These are phyloP conservation scores for Limonium bicolor DNA, from an alignment of 148 eudicot genomes.

Conservation along the genomic window DNA sequence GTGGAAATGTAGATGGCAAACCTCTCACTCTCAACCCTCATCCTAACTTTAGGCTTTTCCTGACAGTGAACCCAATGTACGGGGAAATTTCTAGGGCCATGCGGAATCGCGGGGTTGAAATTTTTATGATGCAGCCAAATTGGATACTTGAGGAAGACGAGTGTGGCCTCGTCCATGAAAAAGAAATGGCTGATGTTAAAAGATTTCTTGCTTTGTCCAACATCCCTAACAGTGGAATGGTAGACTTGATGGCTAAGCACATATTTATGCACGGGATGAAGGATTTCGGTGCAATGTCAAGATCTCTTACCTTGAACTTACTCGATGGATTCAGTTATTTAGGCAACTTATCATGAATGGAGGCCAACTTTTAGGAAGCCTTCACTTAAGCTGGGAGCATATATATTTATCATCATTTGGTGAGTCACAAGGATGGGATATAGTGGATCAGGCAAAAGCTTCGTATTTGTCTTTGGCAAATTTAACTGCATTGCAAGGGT, in stretches of 20 bases:
- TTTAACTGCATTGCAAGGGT: conserved; percentile 13
- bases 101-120: conserved; percentile 93
- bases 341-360: conserved; percentile 67
- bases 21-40: conserved; percentile 77
- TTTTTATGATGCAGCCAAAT: conserved; percentile 68
- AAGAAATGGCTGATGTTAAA: conserved; percentile 49
- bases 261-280: conserved; percentile 49
- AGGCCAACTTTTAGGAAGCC: conserved; percentile 55
- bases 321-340: conserved; percentile 83
- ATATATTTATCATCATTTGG: conserved; percentile 87
- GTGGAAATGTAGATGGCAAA: conserved; percentile 80
- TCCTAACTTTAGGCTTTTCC: conserved; percentile 78
- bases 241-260: conserved; percentile 84
- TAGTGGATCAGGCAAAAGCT: conserved; percentile 28
- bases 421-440: conserved; percentile 42
- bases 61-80: conserved; percentile 72
- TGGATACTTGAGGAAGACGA: conserved; percentile 31
- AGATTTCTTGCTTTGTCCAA: conserved; percentile 59
- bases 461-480: conserved; percentile 26
- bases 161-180: conserved; percentile 13
- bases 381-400: conserved; percentile 82
- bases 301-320: conserved; percentile 76
- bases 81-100: conserved; percentile 96
- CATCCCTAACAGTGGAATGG: conserved; percentile 36
- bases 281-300: conserved; percentile 28